Evolutionary conservation across 2,329 filamentous ascomycete species (phyloP).

Genomic region (Neocatenulostroma microsporum): DNA sequence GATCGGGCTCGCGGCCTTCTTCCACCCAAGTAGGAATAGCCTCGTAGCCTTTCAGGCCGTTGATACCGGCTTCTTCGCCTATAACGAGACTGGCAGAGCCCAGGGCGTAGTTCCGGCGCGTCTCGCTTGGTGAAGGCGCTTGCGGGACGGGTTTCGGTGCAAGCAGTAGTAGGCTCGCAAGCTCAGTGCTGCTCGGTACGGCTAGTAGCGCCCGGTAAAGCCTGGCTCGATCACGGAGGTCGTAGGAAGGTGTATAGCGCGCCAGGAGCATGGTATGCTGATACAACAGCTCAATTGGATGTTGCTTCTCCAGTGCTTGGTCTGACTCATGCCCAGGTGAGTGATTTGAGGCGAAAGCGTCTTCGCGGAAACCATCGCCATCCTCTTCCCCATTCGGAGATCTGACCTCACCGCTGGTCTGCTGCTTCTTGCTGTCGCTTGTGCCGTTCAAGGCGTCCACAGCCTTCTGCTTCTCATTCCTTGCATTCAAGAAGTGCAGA

Average conservation of each 20-base stretch:
- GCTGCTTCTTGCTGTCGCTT: slow-evolving; percentile 16
- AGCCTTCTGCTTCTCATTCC: slow-evolving; percentile 34
- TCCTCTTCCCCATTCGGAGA: slow-evolving; percentile 16
- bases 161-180: slow-evolving; percentile 82
- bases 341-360: slow-evolving; percentile 14
- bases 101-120: slow-evolving; percentile 65
- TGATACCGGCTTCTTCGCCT: slow-evolving; percentile 63
- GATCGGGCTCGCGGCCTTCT: slow-evolving; percentile 70
- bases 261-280: slow-evolving; percentile 76
- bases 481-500: slow-evolving; percentile 71
- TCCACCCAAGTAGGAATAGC: slow-evolving; percentile 77
- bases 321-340: slow-evolving; percentile 9
- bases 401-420: not conserved
- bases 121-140: slow-evolving; percentile 80
- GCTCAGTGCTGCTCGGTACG: slow-evolving; percentile 65
- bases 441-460: slow-evolving; percentile 17
- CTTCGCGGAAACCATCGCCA: slow-evolving; percentile 19
- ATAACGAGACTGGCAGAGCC: slow-evolving; percentile 82
- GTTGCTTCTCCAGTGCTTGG: slow-evolving; percentile 38
- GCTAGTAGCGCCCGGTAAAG: slow-evolving; percentile 79
- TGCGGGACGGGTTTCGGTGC: slow-evolving; percentile 93
- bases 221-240: slow-evolving; percentile 82
- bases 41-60: slow-evolving; percentile 71
- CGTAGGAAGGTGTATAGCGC: slow-evolving; percentile 90
- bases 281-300: slow-evolving; percentile 72